Evolutionary conservation across 2,329 filamentous ascomycete species (phyloP).

Genomic region (Sporothrix euskadiensis): DNA sequence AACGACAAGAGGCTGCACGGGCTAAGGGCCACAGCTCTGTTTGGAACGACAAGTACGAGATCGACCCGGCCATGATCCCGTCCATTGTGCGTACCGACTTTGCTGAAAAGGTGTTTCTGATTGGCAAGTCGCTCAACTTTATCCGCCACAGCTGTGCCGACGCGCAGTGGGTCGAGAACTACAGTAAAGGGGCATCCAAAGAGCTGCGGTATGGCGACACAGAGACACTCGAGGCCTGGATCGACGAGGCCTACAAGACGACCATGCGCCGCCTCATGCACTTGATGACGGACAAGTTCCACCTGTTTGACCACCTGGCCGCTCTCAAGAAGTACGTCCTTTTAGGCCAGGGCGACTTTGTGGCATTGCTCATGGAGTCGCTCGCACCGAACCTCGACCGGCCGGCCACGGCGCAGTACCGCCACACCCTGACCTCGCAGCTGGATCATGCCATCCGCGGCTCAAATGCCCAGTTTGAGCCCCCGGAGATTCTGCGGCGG

Average conservation of each 20-base stretch:
- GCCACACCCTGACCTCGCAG: conserved; percentile 96
- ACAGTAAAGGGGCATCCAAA: conserved; percentile 89
- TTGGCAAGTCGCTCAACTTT: conserved; percentile 97
- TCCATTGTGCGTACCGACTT: conserved; percentile 93
- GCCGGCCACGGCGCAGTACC: conserved; percentile 93
- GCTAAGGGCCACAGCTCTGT: conserved; percentile 76
- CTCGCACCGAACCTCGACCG: conserved; percentile 88
- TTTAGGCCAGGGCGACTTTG: conserved; percentile 94
- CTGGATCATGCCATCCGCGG: conserved; percentile 95
- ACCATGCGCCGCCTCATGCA: conserved; percentile 94
- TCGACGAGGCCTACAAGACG: conserved; percentile 95
- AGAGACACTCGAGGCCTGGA: conserved; percentile 84
- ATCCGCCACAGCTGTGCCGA: conserved; percentile 95
- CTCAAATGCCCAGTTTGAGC: conserved; percentile 95
- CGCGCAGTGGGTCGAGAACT: conserved; percentile 90
- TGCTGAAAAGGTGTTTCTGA: conserved; percentile 93
- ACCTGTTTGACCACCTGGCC: conserved; percentile 85
- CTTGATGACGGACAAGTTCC: conserved; percentile 93
- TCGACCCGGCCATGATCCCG: conserved; percentile 82
- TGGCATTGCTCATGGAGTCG: conserved; percentile 95
- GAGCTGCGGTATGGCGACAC: conserved; percentile 92
- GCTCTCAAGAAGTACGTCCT: conserved; percentile 94
- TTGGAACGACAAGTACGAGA: conserved; percentile 96
- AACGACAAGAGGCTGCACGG: conserved; percentile 45
- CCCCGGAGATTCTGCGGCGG: conserved; percentile 83